phyloP scores from a whole-genome alignment of 495 filamentous ascomycete genomes.

The Umbilicaria muhlenbergii region DNA sequence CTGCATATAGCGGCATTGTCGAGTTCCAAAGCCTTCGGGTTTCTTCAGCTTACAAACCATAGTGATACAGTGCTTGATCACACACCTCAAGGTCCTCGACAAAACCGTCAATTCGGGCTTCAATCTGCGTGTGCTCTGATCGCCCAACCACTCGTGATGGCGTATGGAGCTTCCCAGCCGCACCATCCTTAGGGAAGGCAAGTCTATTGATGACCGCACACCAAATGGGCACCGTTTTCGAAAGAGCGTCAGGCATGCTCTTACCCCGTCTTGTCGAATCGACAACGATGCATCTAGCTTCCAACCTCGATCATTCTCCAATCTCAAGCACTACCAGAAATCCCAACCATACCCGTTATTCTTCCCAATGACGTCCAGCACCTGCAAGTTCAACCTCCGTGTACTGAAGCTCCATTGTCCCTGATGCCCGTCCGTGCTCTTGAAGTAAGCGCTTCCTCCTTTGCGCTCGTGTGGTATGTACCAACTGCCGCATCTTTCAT shows the following conservation, averaged over 20 bases:
- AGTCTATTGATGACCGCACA: constrained; percentile 65
- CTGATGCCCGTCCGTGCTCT: constrained; percentile 90
- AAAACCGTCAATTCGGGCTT: constrained; percentile 48
- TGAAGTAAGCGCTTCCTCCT: constrained; percentile 73
- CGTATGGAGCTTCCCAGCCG: constrained; percentile 39
- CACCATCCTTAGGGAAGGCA: constrained; percentile 47
- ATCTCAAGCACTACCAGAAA: constrained; percentile 3
- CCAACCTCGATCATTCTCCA: neutral
- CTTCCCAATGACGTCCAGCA: constrained; percentile 45
- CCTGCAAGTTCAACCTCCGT: constrained; percentile 67
- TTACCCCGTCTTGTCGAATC: constrained; percentile 93
- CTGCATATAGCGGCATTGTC: constrained; percentile 21
- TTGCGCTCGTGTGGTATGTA: constrained; percentile 61
- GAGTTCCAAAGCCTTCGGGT: constrained; percentile 29
- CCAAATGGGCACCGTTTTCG: constrained; percentile 92
- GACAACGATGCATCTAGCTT: constrained; percentile 65
- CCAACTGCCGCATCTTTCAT: constrained; percentile 92
- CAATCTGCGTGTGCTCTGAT: constrained; percentile 72
- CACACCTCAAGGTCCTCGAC: constrained; percentile 41
- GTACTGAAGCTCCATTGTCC: constrained; percentile 81
- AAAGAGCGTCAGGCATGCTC: constrained; percentile 84
- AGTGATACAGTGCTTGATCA: neutral
- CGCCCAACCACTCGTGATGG: constrained; percentile 49
- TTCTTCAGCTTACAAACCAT: constrained; percentile 5
- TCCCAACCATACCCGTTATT: constrained; percentile 43